Percentiles rank a stretch among this genome's conserved stretches.
These are phyloP conservation scores for Termitomyces sp. DNA, from an alignment of 768 basidiomycete genomes.

Conservation along the genomic window DNA sequence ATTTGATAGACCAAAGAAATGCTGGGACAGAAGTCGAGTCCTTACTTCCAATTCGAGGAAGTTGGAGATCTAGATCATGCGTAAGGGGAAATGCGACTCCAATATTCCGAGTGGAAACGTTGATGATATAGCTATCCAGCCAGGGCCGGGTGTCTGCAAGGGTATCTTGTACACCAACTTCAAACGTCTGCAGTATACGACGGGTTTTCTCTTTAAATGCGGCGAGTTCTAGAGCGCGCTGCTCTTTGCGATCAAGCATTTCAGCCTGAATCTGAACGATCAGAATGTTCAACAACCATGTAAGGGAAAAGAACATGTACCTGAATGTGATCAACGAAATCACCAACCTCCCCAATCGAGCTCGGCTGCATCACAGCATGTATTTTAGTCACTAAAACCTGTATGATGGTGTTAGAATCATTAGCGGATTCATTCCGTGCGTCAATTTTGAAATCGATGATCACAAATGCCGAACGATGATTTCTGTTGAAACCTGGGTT, in stretches of 20 bases:
- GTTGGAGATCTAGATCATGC: conserved; percentile 53
- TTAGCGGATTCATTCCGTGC: conserved; percentile 25
- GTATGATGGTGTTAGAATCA: conserved; percentile 31
- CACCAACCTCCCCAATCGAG: conserved; percentile 86
- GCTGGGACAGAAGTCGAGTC: conserved; percentile 59
- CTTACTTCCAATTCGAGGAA: conserved; percentile 37
- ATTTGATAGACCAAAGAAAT: conserved; percentile 80
- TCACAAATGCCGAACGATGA: conserved; percentile 78
- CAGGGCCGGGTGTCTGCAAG: conserved; percentile 40
- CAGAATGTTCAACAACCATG: neutral
- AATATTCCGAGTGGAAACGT: conserved; percentile 58
- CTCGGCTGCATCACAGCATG: conserved; percentile 95
- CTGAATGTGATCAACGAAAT: conserved; percentile 84
- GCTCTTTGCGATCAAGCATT: conserved; percentile 67
- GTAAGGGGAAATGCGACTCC: conserved; percentile 90
- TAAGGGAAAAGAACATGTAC: conserved; percentile 30
- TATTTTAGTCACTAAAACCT: conserved; percentile 65
- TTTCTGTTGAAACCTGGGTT: conserved; percentile 49
- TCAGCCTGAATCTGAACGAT: conserved; percentile 50
- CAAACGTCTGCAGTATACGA: conserved; percentile 71
- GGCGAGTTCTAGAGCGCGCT: conserved; percentile 72
- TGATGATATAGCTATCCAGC: conserved; percentile 53
- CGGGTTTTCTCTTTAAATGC: conserved; percentile 82
- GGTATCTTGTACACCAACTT: conserved; percentile 50
- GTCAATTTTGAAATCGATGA: conserved; percentile 63